Conservation (phyloP, 163 green algal genomes). For the Smithsoniella earleae region DNA sequence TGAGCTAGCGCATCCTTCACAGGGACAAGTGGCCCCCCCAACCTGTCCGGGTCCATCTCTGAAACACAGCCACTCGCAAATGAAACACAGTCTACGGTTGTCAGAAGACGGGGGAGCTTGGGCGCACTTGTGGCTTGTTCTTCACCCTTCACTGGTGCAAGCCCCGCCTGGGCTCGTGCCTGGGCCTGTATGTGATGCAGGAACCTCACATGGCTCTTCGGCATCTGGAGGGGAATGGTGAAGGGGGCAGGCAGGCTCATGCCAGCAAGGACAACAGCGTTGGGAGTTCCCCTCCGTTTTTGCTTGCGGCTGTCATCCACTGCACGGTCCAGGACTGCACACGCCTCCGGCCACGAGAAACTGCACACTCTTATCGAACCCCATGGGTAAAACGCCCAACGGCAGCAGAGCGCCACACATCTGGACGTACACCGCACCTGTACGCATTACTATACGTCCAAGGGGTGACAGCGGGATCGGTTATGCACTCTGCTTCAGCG, state of each 20-base stretch:
- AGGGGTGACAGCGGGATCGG: not conserved
- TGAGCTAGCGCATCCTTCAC: conserved; percentile 11
- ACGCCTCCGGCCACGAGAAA: conserved; percentile 23
- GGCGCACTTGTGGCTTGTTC: no score
- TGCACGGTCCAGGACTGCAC: not conserved
- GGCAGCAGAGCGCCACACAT: no score
- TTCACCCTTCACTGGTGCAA: no score
- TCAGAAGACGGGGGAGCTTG: no score
- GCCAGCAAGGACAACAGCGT: conserved; percentile 13
- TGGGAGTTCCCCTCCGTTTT: conserved; percentile 20
- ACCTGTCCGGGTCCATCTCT: no score
- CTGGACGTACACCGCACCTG: not conserved
- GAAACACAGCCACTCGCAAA: no score
- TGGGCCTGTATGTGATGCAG: not conserved
- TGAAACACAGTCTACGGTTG: no score
- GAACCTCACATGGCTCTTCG: not conserved
- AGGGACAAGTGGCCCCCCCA: not conserved
- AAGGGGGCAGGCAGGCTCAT: conserved; percentile 8
- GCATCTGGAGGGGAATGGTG: not conserved
- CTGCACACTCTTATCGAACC: conserved; percentile 3
- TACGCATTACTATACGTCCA: conserved; percentile 16
- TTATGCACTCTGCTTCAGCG: not conserved
- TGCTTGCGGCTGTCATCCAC: conserved; percentile 30
- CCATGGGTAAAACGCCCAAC: no score
- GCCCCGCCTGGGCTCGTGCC: no score